phyloP scores from a whole-genome alignment of 768 basidiomycete genomes.

The Mycena sanguinolenta region DNA sequence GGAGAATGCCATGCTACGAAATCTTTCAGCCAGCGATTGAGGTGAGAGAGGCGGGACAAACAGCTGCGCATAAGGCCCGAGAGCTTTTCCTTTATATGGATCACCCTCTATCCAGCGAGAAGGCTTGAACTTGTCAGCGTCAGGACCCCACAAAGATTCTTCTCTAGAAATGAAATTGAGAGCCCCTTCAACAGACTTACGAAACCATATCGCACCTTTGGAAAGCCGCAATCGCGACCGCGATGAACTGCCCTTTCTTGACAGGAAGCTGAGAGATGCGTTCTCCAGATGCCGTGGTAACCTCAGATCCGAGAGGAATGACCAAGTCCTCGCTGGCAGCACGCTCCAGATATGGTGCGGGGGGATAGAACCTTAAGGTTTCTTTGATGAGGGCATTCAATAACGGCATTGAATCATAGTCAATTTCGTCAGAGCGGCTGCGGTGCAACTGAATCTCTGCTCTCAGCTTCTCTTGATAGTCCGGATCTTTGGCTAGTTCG shows the following conservation, averaged over 20 bases:
- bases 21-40: background rate
- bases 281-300: constrained; percentile 44
- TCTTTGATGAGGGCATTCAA: constrained; percentile 39
- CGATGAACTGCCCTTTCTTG: constrained; percentile 48
- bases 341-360: constrained; percentile 26
- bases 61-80: constrained; percentile 36
- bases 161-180: background rate
- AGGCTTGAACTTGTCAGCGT: constrained; percentile 57
- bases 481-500: constrained; percentile 37
- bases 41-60: background rate
- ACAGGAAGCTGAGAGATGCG: constrained; percentile 43
- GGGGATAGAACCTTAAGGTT: constrained; percentile 21
- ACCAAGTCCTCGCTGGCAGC: constrained; percentile 46
- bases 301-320: constrained; percentile 51
- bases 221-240: constrained; percentile 51
- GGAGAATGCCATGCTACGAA: constrained; percentile 20
- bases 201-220: constrained; percentile 44
- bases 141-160: constrained; percentile 54
- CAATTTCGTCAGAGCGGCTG: constrained; percentile 8
- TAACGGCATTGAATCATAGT: constrained; percentile 34
- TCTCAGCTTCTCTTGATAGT: constrained; percentile 33
- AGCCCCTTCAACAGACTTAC: background rate
- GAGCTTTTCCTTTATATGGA: constrained; percentile 21
- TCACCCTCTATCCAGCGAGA: constrained; percentile 57
- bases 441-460: constrained; percentile 28